These are phyloP conservation scores for Ogataea chonburiensis DNA, from an alignment of 805 yeast species.

Conservation along the genomic window DNA sequence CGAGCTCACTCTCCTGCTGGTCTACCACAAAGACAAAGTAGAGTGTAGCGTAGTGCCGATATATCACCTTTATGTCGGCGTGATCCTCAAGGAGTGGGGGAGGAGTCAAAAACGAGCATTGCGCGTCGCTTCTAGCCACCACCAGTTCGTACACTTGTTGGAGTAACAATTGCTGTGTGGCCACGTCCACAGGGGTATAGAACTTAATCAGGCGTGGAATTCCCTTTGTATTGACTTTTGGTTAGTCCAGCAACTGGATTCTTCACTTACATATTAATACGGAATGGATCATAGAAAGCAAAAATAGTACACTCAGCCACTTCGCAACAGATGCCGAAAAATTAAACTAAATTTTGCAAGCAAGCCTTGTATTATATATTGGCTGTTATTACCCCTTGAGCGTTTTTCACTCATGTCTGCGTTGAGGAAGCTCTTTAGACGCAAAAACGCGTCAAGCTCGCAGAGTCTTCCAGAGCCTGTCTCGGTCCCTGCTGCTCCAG, in stretches of 20 bases:
- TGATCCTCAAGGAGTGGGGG: constrained; percentile 70
- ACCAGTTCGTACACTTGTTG: constrained; percentile 82
- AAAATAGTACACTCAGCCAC: constrained; percentile 9
- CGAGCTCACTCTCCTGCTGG: constrained; percentile 92
- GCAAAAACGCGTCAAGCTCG: constrained; percentile 8
- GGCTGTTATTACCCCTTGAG: not conserved
- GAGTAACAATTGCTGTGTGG: constrained; percentile 74
- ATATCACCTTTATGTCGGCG: constrained; percentile 83
- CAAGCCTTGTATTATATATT: not conserved
- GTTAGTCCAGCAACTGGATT: no score
- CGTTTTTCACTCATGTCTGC: constrained; percentile 3
- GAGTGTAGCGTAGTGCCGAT: constrained; percentile 92
- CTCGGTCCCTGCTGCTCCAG: not conserved
- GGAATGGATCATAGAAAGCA: constrained; percentile 28
- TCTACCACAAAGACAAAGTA: constrained; percentile 95
- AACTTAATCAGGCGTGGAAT: constrained; percentile 87
- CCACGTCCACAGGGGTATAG: constrained; percentile 86
- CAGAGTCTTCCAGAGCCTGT: constrained; percentile 4
- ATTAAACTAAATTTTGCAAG: not conserved
- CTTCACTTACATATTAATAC: constrained; percentile 25
- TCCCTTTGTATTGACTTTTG: constrained; percentile 79
- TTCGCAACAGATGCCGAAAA: constrained; percentile 7
- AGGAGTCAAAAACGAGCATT: constrained; percentile 86
- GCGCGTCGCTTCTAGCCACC: constrained; percentile 64
- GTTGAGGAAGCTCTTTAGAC: constrained; percentile 8